A percentile compares a stretch with the other conserved stretches of the same genome.
These are phyloP conservation scores for Hypoxylon intermedium DNA, from an alignment of 495 filamentous ascomycete genomes.

Conservation along the genomic window DNA sequence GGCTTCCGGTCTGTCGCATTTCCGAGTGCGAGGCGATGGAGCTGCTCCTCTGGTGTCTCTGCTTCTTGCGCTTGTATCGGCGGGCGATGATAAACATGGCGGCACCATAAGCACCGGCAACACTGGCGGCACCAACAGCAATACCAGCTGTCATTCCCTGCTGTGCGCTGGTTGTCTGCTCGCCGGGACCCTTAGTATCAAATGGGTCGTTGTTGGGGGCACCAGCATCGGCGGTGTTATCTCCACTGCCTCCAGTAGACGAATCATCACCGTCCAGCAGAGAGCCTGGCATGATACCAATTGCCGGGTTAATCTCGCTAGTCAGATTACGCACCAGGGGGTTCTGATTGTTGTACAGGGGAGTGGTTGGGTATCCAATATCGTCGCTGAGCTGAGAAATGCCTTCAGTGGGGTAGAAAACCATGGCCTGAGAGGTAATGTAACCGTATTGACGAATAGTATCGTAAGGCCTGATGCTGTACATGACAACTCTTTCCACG, in stretches of 20 bases:
- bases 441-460: conserved; percentile 73
- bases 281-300: conserved; percentile 74
- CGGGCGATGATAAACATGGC: conserved; percentile 97
- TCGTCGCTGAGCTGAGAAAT: conserved; percentile 67
- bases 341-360: conserved; percentile 74
- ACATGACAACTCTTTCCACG: conserved; percentile 64
- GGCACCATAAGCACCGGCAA: conserved; percentile 92
- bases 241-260: conserved; percentile 38
- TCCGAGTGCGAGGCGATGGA: conserved; percentile 63
- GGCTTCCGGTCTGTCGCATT: conserved; percentile 65
- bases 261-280: conserved; percentile 47
- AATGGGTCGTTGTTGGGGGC: conserved; percentile 49
- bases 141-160: conserved; percentile 84
- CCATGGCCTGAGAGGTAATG: conserved; percentile 80
- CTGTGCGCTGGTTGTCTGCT: conserved; percentile 58
- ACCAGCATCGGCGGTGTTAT: conserved; percentile 23
- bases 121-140: conserved; percentile 75
- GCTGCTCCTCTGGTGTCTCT: conserved; percentile 78
- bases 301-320: conserved; percentile 79
- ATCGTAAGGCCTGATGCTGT: conserved; percentile 78
- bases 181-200: conserved; percentile 46
- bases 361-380: conserved; percentile 70
- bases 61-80: conserved; percentile 87
- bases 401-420: conserved; percentile 72
- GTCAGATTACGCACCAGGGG: conserved; percentile 70